Conservation (phyloP, 345 rosid genomes). For the Barbarea vulgaris region DNA sequence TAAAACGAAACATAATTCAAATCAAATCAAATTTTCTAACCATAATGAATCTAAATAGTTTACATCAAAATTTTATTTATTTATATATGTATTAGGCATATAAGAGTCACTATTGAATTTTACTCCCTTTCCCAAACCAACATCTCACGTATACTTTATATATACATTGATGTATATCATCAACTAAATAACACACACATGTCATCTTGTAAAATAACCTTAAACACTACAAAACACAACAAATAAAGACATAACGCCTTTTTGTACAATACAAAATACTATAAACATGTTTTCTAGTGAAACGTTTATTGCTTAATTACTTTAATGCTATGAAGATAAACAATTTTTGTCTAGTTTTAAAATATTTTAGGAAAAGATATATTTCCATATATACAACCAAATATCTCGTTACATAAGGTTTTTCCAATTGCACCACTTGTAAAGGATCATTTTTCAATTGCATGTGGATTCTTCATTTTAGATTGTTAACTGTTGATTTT, state of each 20-base stretch:
- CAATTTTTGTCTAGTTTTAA: neutral
- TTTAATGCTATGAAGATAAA: neutral
- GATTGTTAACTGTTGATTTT: too few species aligned
- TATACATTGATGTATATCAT: slow-evolving; percentile 7
- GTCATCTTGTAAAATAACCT: slow-evolving; percentile 12
- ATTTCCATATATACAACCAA: slow-evolving; percentile 62
- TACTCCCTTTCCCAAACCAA: slow-evolving; percentile 4
- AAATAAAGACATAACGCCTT: neutral
- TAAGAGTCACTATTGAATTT: too few species aligned
- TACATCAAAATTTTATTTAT: neutral
- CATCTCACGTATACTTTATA: slow-evolving; percentile 18
- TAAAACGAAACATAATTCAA: too few species aligned
- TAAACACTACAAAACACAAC: slow-evolving; percentile 23
- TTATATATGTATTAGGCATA: neutral
- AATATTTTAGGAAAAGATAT: slow-evolving; percentile 64
- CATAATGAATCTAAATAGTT: too few species aligned
- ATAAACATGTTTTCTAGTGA: neutral
- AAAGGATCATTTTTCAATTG: too few species aligned
- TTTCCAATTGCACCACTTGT: too few species aligned
- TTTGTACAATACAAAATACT: neutral
- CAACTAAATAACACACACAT: slow-evolving; percentile 17
- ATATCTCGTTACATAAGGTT: too few species aligned
- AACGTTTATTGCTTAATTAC: neutral
- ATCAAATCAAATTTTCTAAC: too few species aligned
- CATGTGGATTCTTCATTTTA: too few species aligned